Evolutionary conservation across 2,329 filamentous ascomycete genomes (phyloP), one percentile per base, ranked within the genome.

Genomic region (Neofusicoccum parvum): DNA sequence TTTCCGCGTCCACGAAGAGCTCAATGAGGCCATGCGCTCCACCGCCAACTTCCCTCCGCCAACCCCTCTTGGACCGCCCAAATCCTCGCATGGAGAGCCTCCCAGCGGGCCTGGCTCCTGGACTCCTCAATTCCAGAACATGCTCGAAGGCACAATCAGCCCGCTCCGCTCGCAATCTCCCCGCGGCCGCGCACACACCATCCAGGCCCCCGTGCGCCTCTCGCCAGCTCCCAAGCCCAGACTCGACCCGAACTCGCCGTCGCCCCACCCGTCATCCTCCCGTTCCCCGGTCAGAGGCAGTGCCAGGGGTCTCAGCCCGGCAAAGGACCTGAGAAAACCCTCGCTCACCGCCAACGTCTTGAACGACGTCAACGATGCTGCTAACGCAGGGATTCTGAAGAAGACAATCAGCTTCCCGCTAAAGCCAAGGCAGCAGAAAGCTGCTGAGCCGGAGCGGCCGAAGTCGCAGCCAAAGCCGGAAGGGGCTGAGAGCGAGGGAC

Each of bases 1-100:
- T 43, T 82, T 86, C 60, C 78, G 78, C 56, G 79, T 82, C 37
- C 76, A 81, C 34, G 79, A 81, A 65, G 79, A 80, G 23, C 73
- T 83, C 51, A 77, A 77, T 48, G 76, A 80, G 20, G 79, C 79
- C 4, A 73, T 74, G 63, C 75, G 73, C 51, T 69, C 73, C 34
- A 69, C 73, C 3, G 64, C 64, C 36, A 53, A 60, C 64, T 65
- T 65, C 34, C 72, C 73, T 17, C 70, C 71, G 32, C 67, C 71
- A 2, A 74, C 71, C 62, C 70, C 72, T 17, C 49, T 53, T 27
- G 56, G 56, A 4, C 50, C 49, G 15, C 48, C 43, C 23, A 50
- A 43, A 4, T 45, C 54, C 11, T 45, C 65, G 41, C 51, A 56
- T 41, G 32, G 54, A 39, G 48, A 67, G 20, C 23, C 56, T 37